Base-by-base conservation (phyloP, 345 rosid genomes). In the Trapa bicornis region DNA sequence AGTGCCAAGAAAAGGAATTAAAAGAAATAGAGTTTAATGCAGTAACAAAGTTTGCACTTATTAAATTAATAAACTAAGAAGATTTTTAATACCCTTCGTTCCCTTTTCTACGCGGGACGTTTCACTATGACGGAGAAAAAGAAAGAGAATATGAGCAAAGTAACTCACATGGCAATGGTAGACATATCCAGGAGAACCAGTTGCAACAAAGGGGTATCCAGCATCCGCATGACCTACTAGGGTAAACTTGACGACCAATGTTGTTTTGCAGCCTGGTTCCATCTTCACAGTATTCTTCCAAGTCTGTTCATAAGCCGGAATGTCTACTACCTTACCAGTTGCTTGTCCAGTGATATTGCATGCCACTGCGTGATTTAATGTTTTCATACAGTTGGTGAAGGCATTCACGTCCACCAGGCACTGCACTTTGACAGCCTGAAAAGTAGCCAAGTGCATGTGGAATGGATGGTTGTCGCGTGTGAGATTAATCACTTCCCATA, bases 201-300 rank as follows among this genome's bases (percentile, higher is more conserved):
- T 73, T 2, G 73, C 67, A 52, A 70, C 77, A 36, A 74, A 74
- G 8, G 77, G 70, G 29, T 66, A 74, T 37, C 64, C 60, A 0
- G 57, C 53, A 6, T 60, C 60, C 32, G 63, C 4, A 12, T 57
- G 60, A 39, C 65, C 64, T 1, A 75, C 67, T 17, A 60, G 37
- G 64, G 50, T 65, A 64, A 75, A 75, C 65, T 67, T 62, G 4
- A 75, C 77, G 22, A 75, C 37, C 56, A 75, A 39, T 52, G 66
- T 75, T 3, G 74, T 75, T 48, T 65, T 12, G 58, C 43, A 66
- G 0, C 74, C 68, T 15, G 74, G 71, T 13, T 37, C 57, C 2
- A 74, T 62, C 73, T 74, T 74, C 60, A 52, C 56, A 47, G 65
- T 33, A 57, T 73, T 73, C 76, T 68, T 73, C 76, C 76, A 73